A percentile compares a stretch with the other conserved stretches of the same genome.
phyloP scores from a whole-genome alignment of 2,329 filamentous ascomycete genomes.

The Apiospora hydei region DNA sequence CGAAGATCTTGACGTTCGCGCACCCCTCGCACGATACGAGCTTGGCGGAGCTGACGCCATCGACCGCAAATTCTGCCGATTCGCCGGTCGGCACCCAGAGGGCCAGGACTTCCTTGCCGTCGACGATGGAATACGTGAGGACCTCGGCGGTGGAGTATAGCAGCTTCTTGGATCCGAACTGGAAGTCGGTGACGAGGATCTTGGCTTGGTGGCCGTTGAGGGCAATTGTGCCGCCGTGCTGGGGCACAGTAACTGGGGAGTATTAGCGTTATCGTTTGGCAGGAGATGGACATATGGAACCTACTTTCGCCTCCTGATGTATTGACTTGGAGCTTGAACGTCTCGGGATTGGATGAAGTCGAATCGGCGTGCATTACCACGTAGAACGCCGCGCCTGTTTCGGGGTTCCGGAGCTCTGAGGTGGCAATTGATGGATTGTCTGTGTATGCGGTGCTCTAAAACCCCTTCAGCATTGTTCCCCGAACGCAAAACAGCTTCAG shows the following conservation, averaged over 20 bases:
- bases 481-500: no score
- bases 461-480: no score
- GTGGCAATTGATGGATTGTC: constrained; percentile 59
- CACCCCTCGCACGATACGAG: constrained; percentile 48
- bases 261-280: no score
- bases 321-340: constrained; percentile 61
- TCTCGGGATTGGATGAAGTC: constrained; percentile 56
- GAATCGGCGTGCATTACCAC: constrained; percentile 63
- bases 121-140: constrained; percentile 57
- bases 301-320: constrained; percentile 61
- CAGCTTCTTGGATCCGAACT: constrained; percentile 57
- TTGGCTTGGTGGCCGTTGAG: constrained; percentile 69
- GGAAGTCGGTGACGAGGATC: constrained; percentile 67
- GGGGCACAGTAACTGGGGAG: constrained; percentile 56
- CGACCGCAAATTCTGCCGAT: constrained; percentile 60
- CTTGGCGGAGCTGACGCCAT: constrained; percentile 46
- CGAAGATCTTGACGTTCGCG: constrained; percentile 50
- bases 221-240: constrained; percentile 53
- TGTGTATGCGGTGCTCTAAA: constrained; percentile 55
- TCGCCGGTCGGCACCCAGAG: constrained; percentile 64
- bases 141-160: constrained; percentile 65
- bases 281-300: no score
- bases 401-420: constrained; percentile 64
- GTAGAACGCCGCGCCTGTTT: constrained; percentile 65
- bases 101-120: constrained; percentile 54